Conservation (phyloP, 345 rosid species). For the Populus tremula region DNA sequence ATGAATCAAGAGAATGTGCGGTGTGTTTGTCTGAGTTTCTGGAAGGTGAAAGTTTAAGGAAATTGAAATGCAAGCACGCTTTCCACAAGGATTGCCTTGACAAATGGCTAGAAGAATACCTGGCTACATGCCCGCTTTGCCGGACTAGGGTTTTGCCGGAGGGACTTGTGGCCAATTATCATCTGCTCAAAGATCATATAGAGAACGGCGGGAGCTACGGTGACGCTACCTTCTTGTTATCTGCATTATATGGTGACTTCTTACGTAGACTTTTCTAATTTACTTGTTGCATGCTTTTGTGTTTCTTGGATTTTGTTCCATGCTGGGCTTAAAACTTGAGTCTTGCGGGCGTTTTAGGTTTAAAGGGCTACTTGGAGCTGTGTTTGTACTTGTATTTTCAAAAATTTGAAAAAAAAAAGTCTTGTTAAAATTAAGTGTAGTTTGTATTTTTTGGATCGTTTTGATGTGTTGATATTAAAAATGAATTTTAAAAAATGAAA, state of each 20-base stretch:
- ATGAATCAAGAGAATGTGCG: slow-evolving; percentile 24
- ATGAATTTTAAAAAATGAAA: too few relatives aligned
- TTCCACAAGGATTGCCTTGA: slow-evolving; percentile 56
- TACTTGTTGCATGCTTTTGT: too few relatives aligned
- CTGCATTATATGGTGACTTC: slow-evolving; percentile 36
- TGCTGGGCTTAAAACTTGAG: too few relatives aligned
- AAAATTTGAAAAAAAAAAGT: too few relatives aligned
- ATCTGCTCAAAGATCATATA: slow-evolving; percentile 10
- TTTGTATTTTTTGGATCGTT: too few relatives aligned
- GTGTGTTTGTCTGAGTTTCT: slow-evolving; percentile 44
- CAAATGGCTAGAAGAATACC: slow-evolving; percentile 38
- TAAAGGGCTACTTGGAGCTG: too few relatives aligned
- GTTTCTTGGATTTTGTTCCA: too few relatives aligned
- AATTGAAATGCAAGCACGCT: slow-evolving; percentile 38
- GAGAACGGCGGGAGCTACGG: slow-evolving; percentile 38
- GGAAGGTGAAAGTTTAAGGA: slow-evolving; percentile 43
- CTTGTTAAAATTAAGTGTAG: too few relatives aligned
- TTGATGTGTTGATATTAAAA: too few relatives aligned
- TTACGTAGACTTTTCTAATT: slow-evolving; percentile 19
- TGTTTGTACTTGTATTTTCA: too few relatives aligned
- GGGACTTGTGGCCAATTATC: slow-evolving; percentile 30
- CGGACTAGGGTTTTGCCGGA: slow-evolving; percentile 46
- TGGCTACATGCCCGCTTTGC: slow-evolving; percentile 55
- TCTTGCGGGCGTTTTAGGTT: too few relatives aligned
- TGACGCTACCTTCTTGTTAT: slow-evolving; percentile 33